Evolutionary conservation across 495 filamentous ascomycete genomes (phyloP).

Genomic region (Thermothielavioides terrestris): DNA sequence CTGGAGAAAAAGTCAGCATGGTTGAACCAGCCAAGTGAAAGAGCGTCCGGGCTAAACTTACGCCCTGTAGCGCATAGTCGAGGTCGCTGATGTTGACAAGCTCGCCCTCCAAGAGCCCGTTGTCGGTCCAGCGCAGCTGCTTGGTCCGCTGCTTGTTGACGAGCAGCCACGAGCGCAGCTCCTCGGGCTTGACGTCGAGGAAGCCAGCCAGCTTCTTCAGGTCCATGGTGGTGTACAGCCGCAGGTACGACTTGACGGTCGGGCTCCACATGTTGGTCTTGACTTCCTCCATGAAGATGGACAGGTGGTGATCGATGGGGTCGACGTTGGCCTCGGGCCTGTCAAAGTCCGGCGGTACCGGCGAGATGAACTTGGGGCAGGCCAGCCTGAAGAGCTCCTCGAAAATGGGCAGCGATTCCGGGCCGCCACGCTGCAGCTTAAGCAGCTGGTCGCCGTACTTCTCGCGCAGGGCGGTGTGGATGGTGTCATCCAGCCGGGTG

Average conservation of each 20-base stretch:
- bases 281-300: conserved; percentile 98
- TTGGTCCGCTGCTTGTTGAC: conserved; percentile 98
- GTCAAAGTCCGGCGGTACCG: conserved; percentile 94
- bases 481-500: conserved; percentile 94
- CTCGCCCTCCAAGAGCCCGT: conserved; percentile 83
- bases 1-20: conserved; percentile 31
- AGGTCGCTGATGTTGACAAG: conserved; percentile 83
- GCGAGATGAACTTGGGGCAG: conserved; percentile 99
- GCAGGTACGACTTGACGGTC: conserved; percentile 93
- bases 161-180: conserved; percentile 78
- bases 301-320: conserved; percentile 91
- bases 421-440: conserved; percentile 89
- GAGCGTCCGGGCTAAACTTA: too few relatives aligned
- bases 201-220: conserved; percentile 96
- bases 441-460: conserved; percentile 98
- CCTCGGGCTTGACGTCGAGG: conserved; percentile 87
- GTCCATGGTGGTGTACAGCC: conserved; percentile 99
- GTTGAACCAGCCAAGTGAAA: too few relatives aligned
- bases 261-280: conserved; percentile 94
- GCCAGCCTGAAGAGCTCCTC: conserved; percentile 93
- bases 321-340: conserved; percentile 89
- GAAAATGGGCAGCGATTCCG: conserved; percentile 88
- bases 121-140: conserved; percentile 91
- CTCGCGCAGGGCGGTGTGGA: conserved; percentile 93
- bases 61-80: conserved; percentile 92